Conservation (phyloP, 1,284 basidiomycete genomes). For the Cutaneotrichosporon cutaneum region DNA sequence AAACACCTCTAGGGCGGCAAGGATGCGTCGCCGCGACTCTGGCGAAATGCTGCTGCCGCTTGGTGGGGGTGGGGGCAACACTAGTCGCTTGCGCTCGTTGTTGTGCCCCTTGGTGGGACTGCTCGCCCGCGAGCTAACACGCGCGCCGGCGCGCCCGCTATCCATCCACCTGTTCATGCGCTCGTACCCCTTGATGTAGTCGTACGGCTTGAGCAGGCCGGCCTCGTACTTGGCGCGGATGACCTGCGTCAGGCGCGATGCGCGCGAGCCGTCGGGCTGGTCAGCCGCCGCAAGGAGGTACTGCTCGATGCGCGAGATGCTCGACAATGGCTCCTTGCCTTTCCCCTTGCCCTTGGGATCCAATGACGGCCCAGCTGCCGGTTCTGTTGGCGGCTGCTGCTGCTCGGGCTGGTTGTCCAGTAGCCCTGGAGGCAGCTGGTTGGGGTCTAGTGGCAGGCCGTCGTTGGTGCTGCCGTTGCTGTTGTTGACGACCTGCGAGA, state of each 20-base stretch:
- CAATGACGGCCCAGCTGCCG: not conserved
- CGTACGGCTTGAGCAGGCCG: slow-evolving; percentile 89
- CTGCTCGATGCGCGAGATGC: slow-evolving; percentile 37
- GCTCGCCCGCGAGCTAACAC: slow-evolving; percentile 15
- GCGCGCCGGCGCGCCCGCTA: slow-evolving; percentile 57
- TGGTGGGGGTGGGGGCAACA: slow-evolving; percentile 20
- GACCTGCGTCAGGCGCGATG: slow-evolving; percentile 85
- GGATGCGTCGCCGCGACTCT: slow-evolving; percentile 82
- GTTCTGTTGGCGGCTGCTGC: slow-evolving; percentile 4
- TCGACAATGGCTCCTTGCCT: slow-evolving; percentile 25
- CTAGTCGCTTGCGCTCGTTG: not conserved
- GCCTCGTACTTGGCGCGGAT: slow-evolving; percentile 97
- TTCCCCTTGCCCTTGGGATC: slow-evolving; percentile 20
- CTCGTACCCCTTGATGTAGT: slow-evolving; percentile 92
- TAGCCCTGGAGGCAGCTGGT: slow-evolving; percentile 1
- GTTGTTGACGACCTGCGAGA: slow-evolving; percentile 30
- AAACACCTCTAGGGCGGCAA: slow-evolving; percentile 68
- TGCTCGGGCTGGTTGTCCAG: slow-evolving; percentile 6
- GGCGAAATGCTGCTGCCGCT: slow-evolving; percentile 61
- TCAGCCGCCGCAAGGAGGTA: slow-evolving; percentile 95
- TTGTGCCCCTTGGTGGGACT: slow-evolving; percentile 17
- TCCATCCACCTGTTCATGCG: slow-evolving; percentile 93
- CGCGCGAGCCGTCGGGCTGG: slow-evolving; percentile 84
- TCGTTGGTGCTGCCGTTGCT: not conserved
- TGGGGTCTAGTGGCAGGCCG: not conserved